phyloP scores from a whole-genome alignment of 768 basidiomycete genomes.

The Amanita subjunquillea region DNA sequence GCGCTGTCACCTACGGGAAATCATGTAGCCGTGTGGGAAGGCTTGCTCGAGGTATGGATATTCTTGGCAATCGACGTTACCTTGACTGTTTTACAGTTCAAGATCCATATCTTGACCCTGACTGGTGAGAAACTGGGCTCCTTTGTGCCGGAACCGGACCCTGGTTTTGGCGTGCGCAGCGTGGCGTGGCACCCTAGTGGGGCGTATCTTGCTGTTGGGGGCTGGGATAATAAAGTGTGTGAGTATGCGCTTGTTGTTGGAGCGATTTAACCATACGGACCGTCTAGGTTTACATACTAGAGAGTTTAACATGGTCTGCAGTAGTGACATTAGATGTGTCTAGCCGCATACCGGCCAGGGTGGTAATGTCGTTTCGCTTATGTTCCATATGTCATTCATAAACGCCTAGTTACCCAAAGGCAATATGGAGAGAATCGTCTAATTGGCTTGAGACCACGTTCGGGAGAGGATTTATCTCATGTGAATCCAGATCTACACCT shows the following conservation, averaged over 20 bases:
- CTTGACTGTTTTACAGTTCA: conserved; percentile 43
- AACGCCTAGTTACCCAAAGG: conserved; percentile 28
- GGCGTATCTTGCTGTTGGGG: conserved; percentile 69
- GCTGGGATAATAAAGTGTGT: conserved; percentile 82
- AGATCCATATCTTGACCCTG: conserved; percentile 59
- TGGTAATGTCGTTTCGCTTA: conserved; percentile 29
- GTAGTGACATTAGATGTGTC: conserved; percentile 54
- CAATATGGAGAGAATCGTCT: conserved; percentile 75
- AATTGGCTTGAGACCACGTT: conserved; percentile 80
- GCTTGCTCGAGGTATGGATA: conserved; percentile 57
- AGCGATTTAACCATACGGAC: not conserved
- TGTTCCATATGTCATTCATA: not conserved
- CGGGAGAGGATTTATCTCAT: conserved; percentile 82
- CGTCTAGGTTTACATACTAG: conserved; percentile 61
- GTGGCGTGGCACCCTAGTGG: conserved; percentile 85
- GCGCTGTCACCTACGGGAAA: conserved; percentile 71
- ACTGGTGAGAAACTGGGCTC: conserved; percentile 53
- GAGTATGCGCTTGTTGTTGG: not conserved
- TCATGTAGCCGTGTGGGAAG: conserved; percentile 75
- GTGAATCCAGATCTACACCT: conserved; percentile 16
- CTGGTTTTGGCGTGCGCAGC: conserved; percentile 72
- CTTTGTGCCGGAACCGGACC: conserved; percentile 66
- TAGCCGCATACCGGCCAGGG: conserved; percentile 41
- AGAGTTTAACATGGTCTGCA: conserved; percentile 65
- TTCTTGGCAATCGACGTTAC: not conserved